Evolutionary conservation across 495 filamentous ascomycete genomes (phyloP).

Genomic region (Podospora bellae-mahoneyi): DNA sequence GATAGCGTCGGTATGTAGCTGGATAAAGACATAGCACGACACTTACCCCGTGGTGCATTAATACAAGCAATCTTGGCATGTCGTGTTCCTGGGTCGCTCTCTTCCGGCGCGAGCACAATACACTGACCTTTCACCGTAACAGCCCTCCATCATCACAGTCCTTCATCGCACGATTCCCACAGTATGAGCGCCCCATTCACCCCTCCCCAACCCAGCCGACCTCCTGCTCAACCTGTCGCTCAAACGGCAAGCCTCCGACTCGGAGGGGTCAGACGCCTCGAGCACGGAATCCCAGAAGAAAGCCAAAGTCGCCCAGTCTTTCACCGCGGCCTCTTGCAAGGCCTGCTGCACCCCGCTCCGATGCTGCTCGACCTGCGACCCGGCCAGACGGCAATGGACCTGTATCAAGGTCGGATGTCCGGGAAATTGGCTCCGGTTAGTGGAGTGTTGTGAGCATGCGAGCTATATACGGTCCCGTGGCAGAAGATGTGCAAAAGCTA

Average conservation of each 20-base stretch:
- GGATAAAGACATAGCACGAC: too few relatives aligned
- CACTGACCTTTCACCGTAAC: too few relatives aligned
- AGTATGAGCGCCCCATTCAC: neutral
- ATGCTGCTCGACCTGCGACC: neutral
- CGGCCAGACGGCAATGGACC: neutral
- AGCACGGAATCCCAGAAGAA: neutral
- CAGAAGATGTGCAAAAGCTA: too few relatives aligned
- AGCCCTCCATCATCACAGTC: too few relatives aligned
- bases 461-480: too few relatives aligned
- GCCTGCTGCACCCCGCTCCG: neutral
- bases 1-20: too few relatives aligned
- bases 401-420: neutral
- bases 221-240: neutral
- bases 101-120: too few relatives aligned
- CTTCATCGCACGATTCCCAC: too few relatives aligned
- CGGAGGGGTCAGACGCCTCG: neutral
- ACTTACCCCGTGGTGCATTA: too few relatives aligned
- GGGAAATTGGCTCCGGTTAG: neutral
- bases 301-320: neutral
- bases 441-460: neutral
- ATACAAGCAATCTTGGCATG: too few relatives aligned
- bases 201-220: neutral
- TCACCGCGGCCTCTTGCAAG: neutral
- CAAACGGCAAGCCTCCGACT: neutral
- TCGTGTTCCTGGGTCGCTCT: too few relatives aligned